Conservation (phyloP, 257 asterid genomes). For the Ilex asprella region DNA sequence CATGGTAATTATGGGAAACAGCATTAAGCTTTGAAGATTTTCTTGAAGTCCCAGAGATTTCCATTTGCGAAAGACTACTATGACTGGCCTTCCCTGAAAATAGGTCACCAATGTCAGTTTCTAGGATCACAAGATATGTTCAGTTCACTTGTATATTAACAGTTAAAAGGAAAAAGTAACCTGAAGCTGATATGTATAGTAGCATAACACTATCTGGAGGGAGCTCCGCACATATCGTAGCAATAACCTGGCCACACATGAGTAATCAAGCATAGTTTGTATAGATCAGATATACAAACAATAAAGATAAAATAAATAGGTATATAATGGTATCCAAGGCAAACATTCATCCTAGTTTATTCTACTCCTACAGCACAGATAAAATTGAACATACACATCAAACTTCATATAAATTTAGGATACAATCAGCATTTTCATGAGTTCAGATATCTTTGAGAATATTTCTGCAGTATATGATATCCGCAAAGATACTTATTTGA, state of each 20-base stretch:
- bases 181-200: conserved; percentile 76
- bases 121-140: conserved; percentile 2
- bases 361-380: too few relatives aligned
- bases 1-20: conserved; percentile 33
- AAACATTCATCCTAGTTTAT: background rate
- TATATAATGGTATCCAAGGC: background rate
- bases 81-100: conserved; percentile 46
- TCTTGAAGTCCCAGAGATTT: conserved; percentile 46
- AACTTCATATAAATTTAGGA: too few relatives aligned
- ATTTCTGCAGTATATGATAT: too few relatives aligned
- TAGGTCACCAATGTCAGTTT: conserved; percentile 6
- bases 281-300: background rate
- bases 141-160: conserved; percentile 12
- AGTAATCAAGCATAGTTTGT: background rate
- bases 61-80: conserved; percentile 36
- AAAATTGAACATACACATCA: too few relatives aligned
- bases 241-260: conserved; percentile 58
- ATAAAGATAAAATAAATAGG: background rate
- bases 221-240: conserved; percentile 79
- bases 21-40: conserved; percentile 34
- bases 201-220: conserved; percentile 78
- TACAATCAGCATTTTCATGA: too few relatives aligned
- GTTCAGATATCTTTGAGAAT: too few relatives aligned
- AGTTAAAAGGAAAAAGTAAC: conserved; percentile 28
- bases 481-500: too few relatives aligned